Percentiles rank a stretch among this genome's conserved stretches.
Conservation (phyloP, 1,284 basidiomycete genomes). For the Ganoderma lingzhi region DNA sequence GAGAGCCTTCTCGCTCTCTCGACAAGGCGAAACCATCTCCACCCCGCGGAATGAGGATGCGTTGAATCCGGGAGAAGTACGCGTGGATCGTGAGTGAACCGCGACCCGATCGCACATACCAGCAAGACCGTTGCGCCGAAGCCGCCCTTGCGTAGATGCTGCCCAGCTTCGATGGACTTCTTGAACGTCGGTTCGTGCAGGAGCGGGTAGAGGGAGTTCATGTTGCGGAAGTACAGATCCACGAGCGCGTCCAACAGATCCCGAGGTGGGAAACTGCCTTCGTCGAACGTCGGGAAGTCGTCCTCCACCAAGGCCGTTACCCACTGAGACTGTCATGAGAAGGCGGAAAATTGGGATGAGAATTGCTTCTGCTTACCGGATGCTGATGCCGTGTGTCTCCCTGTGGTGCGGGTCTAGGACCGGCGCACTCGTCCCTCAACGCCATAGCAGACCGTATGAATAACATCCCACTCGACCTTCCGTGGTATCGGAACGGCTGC, state of each 20-base stretch:
- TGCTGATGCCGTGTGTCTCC: slow-evolving; percentile 13
- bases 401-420: slow-evolving; percentile 16
- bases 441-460: slow-evolving; percentile 56
- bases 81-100: slow-evolving; percentile 72
- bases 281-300: slow-evolving; percentile 21
- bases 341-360: neutral
- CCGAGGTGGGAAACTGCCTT: slow-evolving; percentile 59
- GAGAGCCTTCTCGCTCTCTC: slow-evolving; percentile 62
- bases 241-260: slow-evolving; percentile 67
- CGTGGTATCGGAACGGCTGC: slow-evolving; percentile 52
- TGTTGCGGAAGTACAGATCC: slow-evolving; percentile 15
- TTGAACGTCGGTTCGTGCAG: slow-evolving; percentile 85
- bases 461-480: slow-evolving; percentile 58
- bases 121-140: slow-evolving; percentile 78
- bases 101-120: slow-evolving; percentile 78
- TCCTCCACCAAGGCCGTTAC: neutral
- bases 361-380: slow-evolving; percentile 23
- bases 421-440: slow-evolving; percentile 43
- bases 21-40: slow-evolving; percentile 76
- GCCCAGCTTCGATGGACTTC: slow-evolving; percentile 55
- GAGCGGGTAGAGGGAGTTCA: slow-evolving; percentile 72
- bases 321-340: neutral
- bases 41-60: slow-evolving; percentile 69
- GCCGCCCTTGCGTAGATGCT: slow-evolving; percentile 64
- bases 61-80: slow-evolving; percentile 57